Evolutionary conservation across 2,329 filamentous ascomycete genomes (phyloP), one percentile per base, ranked within the genome.

Genomic region (Pleurostoma richardsiae): DNA sequence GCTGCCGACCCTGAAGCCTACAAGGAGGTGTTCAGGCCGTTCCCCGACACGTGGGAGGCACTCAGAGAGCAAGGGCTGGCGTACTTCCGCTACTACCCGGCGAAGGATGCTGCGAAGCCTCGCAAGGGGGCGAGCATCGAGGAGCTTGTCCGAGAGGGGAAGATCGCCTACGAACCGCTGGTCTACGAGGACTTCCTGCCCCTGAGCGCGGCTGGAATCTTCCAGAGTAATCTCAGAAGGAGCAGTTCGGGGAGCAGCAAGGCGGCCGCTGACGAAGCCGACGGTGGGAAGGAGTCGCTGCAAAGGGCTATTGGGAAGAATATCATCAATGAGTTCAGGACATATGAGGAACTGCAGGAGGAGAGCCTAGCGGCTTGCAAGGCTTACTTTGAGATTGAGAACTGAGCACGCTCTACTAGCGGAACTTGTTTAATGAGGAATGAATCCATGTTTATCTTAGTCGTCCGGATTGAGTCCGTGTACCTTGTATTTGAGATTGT

Each of bases 161-260:
- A 63, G 3, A 36, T 78, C 0, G 53, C 62, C 38, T 63, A 61
- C 4, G 54, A 65, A 3, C 71, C 76, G 2, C 66, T 79, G 19
- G 76, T 69, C 0, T 79, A 79, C 47, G 76, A 79, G 48, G 76
- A 79, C 45, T 79, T 79, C 42, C 58, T 79, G 4, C 76, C 76
- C 0, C 56, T 79, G 2, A 76, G 72, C 2, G 76, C 75, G 0
- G 75, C 72, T 0, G 74, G 74, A 0, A 79, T 79, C 29, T 51
- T 51, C 29, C 49, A 51, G 40, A 47, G 44, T 10, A 51, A 51
- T 11, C 29, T 51, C 30, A 46, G 39, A 40, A 26, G 42, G 42
- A 30, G 28, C 31, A 27, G 41, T 44, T 6, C 19, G n/a, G 3
- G 27, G 42, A 19, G 29, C 31, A 10, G 42, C 5, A 19, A 5